These are phyloP conservation scores for Phaeoacremonium minimum DNA, from an alignment of 2,329 filamentous ascomycete genomes.

Conservation along the genomic window DNA sequence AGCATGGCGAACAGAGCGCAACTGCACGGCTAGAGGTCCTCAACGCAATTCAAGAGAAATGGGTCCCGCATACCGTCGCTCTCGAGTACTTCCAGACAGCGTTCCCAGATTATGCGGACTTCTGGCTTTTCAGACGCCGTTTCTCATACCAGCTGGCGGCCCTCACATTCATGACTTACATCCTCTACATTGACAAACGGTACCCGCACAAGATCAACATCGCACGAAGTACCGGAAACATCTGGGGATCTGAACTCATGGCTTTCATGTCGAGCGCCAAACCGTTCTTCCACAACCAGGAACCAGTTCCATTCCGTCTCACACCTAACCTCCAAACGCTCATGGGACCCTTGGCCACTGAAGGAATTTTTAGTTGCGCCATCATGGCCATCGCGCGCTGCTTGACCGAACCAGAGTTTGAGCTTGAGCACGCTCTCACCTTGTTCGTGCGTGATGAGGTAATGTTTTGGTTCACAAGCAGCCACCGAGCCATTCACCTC, in stretches of 20 bases:
- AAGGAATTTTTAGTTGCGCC: constrained; percentile 92
- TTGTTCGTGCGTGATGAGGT: constrained; percentile 98
- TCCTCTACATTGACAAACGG: constrained; percentile 93
- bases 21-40: constrained; percentile 86
- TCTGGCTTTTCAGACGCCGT: constrained; percentile 97
- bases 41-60: constrained; percentile 88
- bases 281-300: constrained; percentile 89
- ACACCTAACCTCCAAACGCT: constrained; percentile 94
- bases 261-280: constrained; percentile 80
- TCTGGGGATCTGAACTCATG: constrained; percentile 95
- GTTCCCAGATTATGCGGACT: constrained; percentile 86
- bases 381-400: constrained; percentile 96
- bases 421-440: constrained; percentile 91
- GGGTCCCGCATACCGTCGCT: constrained; percentile 77
- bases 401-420: constrained; percentile 80
- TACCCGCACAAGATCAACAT: constrained; percentile 96
- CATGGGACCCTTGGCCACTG: constrained; percentile 92
- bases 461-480: constrained; percentile 90
- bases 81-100: constrained; percentile 85
- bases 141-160: constrained; percentile 95
- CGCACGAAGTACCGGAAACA: constrained; percentile 78
- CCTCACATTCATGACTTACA: constrained; percentile 97
- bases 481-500: constrained; percentile 57
- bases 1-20: constrained; percentile 63
- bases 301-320: constrained; percentile 94